Conservation (phyloP, 495 filamentous ascomycete genomes). For the Talaromyces stipitatus region DNA sequence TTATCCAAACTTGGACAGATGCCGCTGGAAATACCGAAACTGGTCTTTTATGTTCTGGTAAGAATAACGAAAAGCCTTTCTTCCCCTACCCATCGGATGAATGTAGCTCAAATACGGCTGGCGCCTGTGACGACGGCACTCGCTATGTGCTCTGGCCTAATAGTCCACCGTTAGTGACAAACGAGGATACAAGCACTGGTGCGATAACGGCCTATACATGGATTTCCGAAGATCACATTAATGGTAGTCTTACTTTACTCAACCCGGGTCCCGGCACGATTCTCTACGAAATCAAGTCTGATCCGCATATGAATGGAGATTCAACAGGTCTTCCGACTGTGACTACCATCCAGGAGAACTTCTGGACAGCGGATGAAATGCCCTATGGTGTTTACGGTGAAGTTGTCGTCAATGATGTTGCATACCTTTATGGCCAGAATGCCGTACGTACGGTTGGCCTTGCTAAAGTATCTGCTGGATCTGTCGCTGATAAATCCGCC, state of each 20-base stretch:
- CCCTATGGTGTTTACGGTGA: conserved; percentile 22
- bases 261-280: conserved; percentile 15
- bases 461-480: conserved; percentile 15
- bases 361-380: conserved; percentile 18
- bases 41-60: conserved; percentile 14
- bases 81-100: conserved; percentile 14
- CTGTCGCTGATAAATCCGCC: conserved; percentile 13
- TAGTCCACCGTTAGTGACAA: conserved; percentile 18
- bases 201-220: conserved; percentile 19
- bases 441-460: conserved; percentile 12
- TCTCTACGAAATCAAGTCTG: conserved; percentile 16
- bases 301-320: conserved; percentile 4
- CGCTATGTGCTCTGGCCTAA: conserved; percentile 23
- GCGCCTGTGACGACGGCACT: conserved; percentile 15
- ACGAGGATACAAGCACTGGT: conserved; percentile 7
- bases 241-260: conserved; percentile 8
- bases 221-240: conserved; percentile 19
- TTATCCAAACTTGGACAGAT: background rate
- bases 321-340: conserved; percentile 12
- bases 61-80: conserved; percentile 15
- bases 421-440: conserved; percentile 20
- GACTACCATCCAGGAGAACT: conserved; percentile 12
- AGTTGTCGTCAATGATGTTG: conserved; percentile 15
- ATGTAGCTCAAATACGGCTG: conserved; percentile 14
- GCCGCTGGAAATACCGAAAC: background rate